A percentile compares a stretch with the other conserved stretches of the same genome.
phyloP scores from a whole-genome alignment of 2,329 filamentous ascomycete genomes.

The Nigrospora osmanthi region DNA sequence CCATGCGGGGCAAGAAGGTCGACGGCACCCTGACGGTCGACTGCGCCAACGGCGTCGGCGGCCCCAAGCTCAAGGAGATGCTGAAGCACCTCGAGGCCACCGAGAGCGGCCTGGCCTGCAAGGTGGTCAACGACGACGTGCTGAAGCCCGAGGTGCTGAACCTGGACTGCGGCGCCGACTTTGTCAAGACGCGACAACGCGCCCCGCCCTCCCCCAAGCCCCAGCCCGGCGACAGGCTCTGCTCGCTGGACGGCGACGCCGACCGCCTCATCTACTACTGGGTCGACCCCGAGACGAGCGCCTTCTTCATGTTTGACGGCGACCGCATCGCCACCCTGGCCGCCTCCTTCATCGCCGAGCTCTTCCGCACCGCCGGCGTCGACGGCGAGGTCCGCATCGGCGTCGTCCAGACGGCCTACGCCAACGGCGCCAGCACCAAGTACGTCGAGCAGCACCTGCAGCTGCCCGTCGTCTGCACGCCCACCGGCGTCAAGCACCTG shows the following conservation, averaged over 20 bases:
- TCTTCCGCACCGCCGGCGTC: conserved; percentile 73
- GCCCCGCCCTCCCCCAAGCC: conserved; percentile 79
- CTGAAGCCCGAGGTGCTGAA: conserved; percentile 85
- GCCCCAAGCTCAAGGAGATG: conserved; percentile 79
- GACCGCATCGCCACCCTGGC: conserved; percentile 94
- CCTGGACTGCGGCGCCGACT: conserved; percentile 91
- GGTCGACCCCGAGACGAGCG: conserved; percentile 62
- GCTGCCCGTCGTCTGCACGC: conserved; percentile 85
- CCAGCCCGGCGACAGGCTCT: conserved; percentile 68
- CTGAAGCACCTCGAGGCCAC: conserved; percentile 72
- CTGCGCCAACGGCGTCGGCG: conserved; percentile 94
- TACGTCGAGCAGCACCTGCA: conserved; percentile 85
- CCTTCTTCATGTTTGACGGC: conserved; percentile 89
- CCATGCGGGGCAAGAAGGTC: conserved; percentile 70
- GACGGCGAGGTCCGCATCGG: conserved; percentile 78
- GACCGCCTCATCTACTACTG: conserved; percentile 96
- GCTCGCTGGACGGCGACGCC: conserved; percentile 90
- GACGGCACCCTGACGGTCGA: conserved; percentile 75
- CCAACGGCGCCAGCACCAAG: conserved; percentile 88
- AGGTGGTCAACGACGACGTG: conserved; percentile 87
- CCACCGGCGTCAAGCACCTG: conserved; percentile 93
- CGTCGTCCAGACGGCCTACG: conserved; percentile 95
- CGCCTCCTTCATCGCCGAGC: conserved; percentile 87
- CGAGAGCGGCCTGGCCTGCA: conserved; percentile 68
- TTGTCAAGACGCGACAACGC: conserved; percentile 93